Conservation (phyloP, 2,329 filamentous ascomycete species). For the Aspergillaceae sp. region DNA sequence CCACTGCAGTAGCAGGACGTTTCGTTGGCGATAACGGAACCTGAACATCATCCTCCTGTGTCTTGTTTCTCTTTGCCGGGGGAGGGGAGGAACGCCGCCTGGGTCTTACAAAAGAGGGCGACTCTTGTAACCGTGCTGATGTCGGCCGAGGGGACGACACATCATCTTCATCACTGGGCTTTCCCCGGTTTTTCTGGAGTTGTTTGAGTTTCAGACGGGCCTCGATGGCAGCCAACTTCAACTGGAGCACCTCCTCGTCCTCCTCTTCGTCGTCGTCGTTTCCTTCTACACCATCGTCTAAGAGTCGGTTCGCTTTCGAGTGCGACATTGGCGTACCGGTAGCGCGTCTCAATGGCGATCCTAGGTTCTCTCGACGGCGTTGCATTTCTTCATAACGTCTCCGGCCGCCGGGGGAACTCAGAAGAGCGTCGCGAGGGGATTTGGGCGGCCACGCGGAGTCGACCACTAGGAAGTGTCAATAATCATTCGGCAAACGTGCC, state of each 20-base stretch:
- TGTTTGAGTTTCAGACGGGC: conserved; percentile 81
- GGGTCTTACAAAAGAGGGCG: not conserved
- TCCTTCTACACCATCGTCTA: conserved; percentile 27
- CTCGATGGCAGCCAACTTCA: conserved; percentile 82
- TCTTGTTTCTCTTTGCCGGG: conserved; percentile 8
- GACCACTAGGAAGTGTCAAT: conserved; percentile 24
- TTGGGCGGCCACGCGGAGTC: conserved; percentile 52
- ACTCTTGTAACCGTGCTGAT: conserved; percentile 14
- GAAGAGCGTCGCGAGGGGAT: conserved; percentile 53
- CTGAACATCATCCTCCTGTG: conserved; percentile 45
- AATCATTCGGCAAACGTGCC: conserved; percentile 1
- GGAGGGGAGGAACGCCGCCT: conserved; percentile 7
- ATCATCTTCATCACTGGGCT: conserved; percentile 14
- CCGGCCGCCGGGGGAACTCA: conserved; percentile 69
- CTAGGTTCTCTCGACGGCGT: conserved; percentile 58
- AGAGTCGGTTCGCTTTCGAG: conserved; percentile 23
- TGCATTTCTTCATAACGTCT: conserved; percentile 62
- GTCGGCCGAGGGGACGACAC: conserved; percentile 11
- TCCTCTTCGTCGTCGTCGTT: conserved; percentile 59
- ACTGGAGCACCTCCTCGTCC: conserved; percentile 79
- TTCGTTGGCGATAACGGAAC: conserved; percentile 67
- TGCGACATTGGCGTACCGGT: conserved; percentile 34
- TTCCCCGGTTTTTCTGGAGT: conserved; percentile 53
- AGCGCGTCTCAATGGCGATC: conserved; percentile 52
- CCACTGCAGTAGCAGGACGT: conserved; percentile 38